Evolutionary conservation across 179 eudicot species (phyloP).

Genomic region (Spinacia oleracea): DNA sequence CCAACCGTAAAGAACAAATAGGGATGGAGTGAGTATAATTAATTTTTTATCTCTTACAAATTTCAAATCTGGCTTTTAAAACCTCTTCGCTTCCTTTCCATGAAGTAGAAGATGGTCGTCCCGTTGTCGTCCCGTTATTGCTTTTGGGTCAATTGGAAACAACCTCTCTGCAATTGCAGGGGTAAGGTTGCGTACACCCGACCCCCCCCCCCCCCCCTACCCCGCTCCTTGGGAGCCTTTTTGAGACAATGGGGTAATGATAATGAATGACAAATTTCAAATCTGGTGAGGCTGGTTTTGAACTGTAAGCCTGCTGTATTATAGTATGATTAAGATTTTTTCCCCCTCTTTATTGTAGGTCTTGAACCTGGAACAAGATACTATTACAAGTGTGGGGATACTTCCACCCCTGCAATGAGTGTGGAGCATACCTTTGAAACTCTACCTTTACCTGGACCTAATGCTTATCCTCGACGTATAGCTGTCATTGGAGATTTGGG

Average conservation of each 20-base stretch:
- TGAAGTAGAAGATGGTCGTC: too few species aligned
- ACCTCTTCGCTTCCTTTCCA: too few species aligned
- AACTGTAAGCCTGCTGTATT: background rate
- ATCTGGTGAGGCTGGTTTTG: background rate
- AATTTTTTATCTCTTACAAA: background rate
- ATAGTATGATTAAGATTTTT: background rate
- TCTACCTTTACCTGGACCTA: constrained; percentile 57
- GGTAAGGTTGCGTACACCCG: too few species aligned
- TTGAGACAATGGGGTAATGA: too few species aligned
- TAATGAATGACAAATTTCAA: background rate
- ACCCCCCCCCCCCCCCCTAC: too few species aligned
- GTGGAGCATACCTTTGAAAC: constrained; percentile 59
- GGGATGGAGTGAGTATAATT: too few species aligned
- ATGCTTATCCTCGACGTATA: constrained; percentile 62
- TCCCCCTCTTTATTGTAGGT: constrained; percentile 40
- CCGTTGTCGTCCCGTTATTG: too few species aligned
- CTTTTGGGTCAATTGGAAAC: too few species aligned
- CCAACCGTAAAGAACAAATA: too few species aligned
- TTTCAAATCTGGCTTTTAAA: background rate
- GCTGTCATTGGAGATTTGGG: constrained; percentile 89
- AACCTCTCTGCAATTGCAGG: too few species aligned
- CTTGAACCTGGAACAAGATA: constrained; percentile 74
- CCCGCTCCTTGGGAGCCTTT: too few species aligned
- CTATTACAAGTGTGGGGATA: constrained; percentile 87
- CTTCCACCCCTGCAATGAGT: constrained; percentile 69